These are phyloP conservation scores for Pyrenopolyporus hunteri DNA, from an alignment of 495 filamentous ascomycete genomes.

Conservation along the genomic window DNA sequence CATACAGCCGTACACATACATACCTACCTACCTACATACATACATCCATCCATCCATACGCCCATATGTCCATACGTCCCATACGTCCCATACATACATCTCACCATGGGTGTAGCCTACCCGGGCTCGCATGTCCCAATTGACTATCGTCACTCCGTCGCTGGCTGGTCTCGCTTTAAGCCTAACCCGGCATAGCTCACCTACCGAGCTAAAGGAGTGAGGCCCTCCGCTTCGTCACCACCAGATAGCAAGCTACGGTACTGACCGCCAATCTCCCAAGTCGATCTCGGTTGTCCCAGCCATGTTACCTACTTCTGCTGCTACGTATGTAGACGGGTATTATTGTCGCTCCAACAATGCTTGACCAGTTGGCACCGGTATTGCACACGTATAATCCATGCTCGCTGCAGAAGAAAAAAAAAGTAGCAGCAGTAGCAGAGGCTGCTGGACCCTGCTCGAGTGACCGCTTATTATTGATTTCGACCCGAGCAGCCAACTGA, in stretches of 20 bases:
- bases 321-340: slow-evolving; percentile 9
- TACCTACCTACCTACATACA: not conserved
- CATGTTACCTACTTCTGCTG: not conserved
- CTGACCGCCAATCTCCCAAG: slow-evolving; percentile 39
- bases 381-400: slow-evolving; percentile 25
- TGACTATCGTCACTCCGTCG: slow-evolving; percentile 6
- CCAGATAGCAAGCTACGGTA: slow-evolving; percentile 22
- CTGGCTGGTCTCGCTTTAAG: slow-evolving; percentile 26
- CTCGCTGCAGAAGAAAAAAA: not conserved
- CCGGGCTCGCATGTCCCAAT: slow-evolving; percentile 10
- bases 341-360: slow-evolving; percentile 30
- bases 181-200: slow-evolving; percentile 27
- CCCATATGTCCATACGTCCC: not conserved
- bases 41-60: no score
- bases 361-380: slow-evolving; percentile 34
- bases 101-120: not conserved
- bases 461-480: slow-evolving; percentile 33
- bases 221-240: slow-evolving; percentile 36
- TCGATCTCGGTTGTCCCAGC: slow-evolving; percentile 36
- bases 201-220: slow-evolving; percentile 29
- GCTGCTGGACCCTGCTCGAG: slow-evolving; percentile 12
- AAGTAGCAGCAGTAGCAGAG: slow-evolving; percentile 1
- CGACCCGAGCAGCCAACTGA: slow-evolving; percentile 34
- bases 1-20: not conserved
- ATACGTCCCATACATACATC: slow-evolving; percentile 15